Evolutionary conservation across 495 filamentous ascomycete genomes (phyloP).

Genomic region (Penicillium coprophilum): DNA sequence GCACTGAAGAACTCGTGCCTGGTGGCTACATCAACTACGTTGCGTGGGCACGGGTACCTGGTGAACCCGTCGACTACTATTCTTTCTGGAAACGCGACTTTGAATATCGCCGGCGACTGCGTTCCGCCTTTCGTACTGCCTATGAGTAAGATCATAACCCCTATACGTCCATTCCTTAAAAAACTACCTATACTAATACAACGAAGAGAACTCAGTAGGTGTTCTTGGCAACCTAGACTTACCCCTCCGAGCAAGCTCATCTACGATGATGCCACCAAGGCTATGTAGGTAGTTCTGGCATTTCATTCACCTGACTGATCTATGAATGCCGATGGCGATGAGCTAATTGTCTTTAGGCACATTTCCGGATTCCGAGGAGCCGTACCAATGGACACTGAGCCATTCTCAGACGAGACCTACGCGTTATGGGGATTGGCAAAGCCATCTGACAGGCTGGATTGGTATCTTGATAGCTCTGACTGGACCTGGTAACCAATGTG

Average conservation of each 20-base stretch:
- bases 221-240: conserved; percentile 1
- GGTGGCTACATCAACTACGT: conserved; percentile 9
- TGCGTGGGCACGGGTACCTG: conserved; percentile 6
- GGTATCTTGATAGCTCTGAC: conserved; percentile 4
- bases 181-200: conserved; percentile 3
- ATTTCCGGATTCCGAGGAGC: conserved; percentile 4
- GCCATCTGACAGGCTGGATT: conserved; percentile 7
- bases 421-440: conserved; percentile 3
- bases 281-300: conserved; percentile 1
- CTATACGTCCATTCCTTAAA: neutral
- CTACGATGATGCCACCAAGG: neutral
- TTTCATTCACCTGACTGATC: conserved; percentile 1
- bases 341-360: conserved; percentile 1
- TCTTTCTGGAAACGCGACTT: conserved; percentile 7
- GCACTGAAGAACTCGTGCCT: neutral
- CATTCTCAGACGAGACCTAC: conserved; percentile 5
- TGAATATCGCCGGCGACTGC: neutral
- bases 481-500: conserved; percentile 4
- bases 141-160: conserved; percentile 6
- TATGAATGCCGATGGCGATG: conserved; percentile 3
- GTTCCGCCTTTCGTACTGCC: neutral
- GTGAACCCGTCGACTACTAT: neutral
- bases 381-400: neutral
- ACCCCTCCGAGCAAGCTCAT: neutral
- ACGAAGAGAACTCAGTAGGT: conserved; percentile 6